A percentile compares a stretch with the other conserved stretches of the same genome.
Conservation (phyloP, 1,284 basidiomycete species). For the Trametes hirsuta region DNA sequence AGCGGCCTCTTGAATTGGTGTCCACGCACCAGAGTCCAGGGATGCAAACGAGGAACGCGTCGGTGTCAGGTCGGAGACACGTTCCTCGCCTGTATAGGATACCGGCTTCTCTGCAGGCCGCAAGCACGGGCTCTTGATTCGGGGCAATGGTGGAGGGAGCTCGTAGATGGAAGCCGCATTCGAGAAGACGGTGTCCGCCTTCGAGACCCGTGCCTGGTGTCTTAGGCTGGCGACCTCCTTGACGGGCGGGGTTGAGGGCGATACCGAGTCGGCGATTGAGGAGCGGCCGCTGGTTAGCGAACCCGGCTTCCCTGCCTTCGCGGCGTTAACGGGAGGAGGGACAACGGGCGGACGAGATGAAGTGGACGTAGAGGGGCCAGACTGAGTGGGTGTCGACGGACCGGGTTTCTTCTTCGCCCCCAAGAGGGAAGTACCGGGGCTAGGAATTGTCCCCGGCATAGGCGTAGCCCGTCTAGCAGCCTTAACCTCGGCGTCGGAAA, state of each 20-base stretch:
- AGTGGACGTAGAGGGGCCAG: background rate
- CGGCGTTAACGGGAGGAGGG: background rate
- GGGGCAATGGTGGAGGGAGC: background rate
- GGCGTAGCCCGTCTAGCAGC: background rate
- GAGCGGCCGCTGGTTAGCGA: background rate
- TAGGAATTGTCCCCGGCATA: background rate
- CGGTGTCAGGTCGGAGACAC: background rate
- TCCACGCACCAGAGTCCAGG: background rate
- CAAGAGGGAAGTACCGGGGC: background rate
- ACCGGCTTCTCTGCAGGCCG: background rate
- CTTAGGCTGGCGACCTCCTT: background rate
- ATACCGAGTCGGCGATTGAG: background rate
- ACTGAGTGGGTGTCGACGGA: background rate
- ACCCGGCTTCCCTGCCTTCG: background rate
- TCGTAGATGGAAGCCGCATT: background rate
- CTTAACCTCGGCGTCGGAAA: background rate
- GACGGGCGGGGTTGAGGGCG: background rate
- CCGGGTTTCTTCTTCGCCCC: background rate
- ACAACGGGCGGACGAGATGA: background rate
- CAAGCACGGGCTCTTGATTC: background rate
- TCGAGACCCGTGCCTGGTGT: conserved; percentile 1
- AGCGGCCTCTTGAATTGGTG: background rate
- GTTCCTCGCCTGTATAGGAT: background rate
- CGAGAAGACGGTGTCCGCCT: conserved; percentile 8
- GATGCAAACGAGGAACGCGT: background rate